phyloP scores from a whole-genome alignment of 1,284 basidiomycete genomes.

The Cutaneotrichosporon spelunceum region DNA sequence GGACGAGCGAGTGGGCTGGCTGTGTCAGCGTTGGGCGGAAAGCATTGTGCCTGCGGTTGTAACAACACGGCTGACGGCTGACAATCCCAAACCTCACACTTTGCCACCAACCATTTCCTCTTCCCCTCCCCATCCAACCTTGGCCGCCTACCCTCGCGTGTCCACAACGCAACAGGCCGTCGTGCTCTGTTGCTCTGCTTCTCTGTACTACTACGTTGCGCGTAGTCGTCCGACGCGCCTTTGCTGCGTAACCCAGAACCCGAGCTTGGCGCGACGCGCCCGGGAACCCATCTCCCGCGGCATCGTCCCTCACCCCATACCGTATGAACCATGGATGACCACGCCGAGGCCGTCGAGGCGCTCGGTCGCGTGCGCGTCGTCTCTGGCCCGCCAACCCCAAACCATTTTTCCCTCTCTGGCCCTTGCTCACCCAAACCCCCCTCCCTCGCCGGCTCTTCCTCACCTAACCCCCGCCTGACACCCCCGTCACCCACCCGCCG shows the following conservation, averaged over 20 bases:
- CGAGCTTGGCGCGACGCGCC: no score
- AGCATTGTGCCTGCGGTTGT: background rate
- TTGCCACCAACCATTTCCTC: constrained; percentile 1
- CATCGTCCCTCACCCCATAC: background rate
- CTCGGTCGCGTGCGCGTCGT: background rate
- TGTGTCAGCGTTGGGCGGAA: background rate
- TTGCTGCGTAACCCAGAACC: no score
- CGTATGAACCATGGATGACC: background rate
- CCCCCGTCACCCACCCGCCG: no score
- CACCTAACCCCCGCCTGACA: background rate
- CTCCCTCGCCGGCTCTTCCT: background rate
- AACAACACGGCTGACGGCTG: background rate
- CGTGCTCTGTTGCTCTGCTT: background rate
- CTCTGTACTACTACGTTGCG: background rate
- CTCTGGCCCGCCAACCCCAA: background rate
- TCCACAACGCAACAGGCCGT: no score
- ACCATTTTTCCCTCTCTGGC: background rate
- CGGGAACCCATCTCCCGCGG: background rate
- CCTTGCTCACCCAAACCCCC: background rate
- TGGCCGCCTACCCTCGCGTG: no score
- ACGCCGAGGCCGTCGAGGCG: background rate
- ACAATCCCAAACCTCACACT: background rate
- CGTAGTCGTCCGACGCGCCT: no score
- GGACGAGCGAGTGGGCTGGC: background rate
- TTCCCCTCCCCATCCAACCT: background rate